Conservation (phyloP, 768 basidiomycete genomes). For the Boletus pseudo-olivaceus region DNA sequence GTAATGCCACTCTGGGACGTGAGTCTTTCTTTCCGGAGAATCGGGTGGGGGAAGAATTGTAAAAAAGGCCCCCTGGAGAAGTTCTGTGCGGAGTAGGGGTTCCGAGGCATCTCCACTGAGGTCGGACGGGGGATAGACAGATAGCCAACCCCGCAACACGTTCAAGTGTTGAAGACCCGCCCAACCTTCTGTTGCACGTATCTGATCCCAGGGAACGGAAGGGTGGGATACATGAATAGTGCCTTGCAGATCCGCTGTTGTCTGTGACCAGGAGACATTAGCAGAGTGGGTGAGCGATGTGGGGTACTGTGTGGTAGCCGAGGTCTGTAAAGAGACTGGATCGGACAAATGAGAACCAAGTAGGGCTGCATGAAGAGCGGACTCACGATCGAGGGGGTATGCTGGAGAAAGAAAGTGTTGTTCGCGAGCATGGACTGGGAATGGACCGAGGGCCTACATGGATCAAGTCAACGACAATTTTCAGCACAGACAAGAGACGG, state of each 20-base stretch:
- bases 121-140: slow-evolving; percentile 45
- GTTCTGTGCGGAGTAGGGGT: slow-evolving; percentile 55
- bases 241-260: slow-evolving; percentile 40
- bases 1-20: slow-evolving; percentile 61
- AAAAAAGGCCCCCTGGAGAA: slow-evolving; percentile 76
- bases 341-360: slow-evolving; percentile 1
- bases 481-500: not conserved
- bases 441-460: slow-evolving; percentile 71
- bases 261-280: slow-evolving; percentile 57
- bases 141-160: slow-evolving; percentile 62
- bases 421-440: slow-evolving; percentile 80
- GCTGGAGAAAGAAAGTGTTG: slow-evolving; percentile 80
- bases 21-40: slow-evolving; percentile 25
- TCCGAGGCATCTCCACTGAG: not conserved
- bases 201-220: slow-evolving; percentile 56
- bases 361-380: not conserved
- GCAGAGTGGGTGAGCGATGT: slow-evolving; percentile 43
- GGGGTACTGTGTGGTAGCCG: slow-evolving; percentile 41
- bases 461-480: not conserved
- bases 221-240: slow-evolving; percentile 63
- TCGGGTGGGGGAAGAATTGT: slow-evolving; percentile 50
- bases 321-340: slow-evolving; percentile 11
- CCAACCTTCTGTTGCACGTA: slow-evolving; percentile 83
- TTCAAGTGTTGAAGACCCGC: slow-evolving; percentile 79
- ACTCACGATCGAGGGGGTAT: slow-evolving; percentile 64